phyloP scores from a whole-genome alignment of 2,329 filamentous ascomycete species.

The Bipolaris cookei region DNA sequence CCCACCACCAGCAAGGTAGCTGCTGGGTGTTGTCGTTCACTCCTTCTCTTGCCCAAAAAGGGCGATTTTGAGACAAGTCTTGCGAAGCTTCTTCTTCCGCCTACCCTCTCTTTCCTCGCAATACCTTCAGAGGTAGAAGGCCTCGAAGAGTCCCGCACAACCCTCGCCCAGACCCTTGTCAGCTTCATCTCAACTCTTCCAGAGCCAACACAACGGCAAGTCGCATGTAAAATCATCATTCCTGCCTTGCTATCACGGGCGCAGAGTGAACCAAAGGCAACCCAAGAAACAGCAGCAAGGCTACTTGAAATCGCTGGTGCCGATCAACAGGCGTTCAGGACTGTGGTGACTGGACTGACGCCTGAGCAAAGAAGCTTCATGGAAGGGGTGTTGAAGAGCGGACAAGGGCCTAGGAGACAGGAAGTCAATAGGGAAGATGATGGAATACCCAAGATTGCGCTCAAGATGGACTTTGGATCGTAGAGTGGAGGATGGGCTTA shows the following conservation, averaged over 20 bases:
- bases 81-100: slow-evolving; percentile 74
- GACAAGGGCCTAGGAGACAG: slow-evolving; percentile 53
- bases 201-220: slow-evolving; percentile 41
- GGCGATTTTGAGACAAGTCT: slow-evolving; percentile 62
- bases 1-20: slow-evolving; percentile 88
- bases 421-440: slow-evolving; percentile 62
- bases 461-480: slow-evolving; percentile 85
- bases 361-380: slow-evolving; percentile 75
- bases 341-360: slow-evolving; percentile 73
- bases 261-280: slow-evolving; percentile 64
- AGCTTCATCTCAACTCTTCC: slow-evolving; percentile 65
- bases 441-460: slow-evolving; percentile 77
- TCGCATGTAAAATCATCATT: slow-evolving; percentile 77
- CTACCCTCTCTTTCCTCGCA: slow-evolving; percentile 76
- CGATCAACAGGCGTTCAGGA: slow-evolving; percentile 75
- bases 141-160: slow-evolving; percentile 73
- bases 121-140: slow-evolving; percentile 71
- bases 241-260: slow-evolving; percentile 78
- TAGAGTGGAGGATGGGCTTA: background rate
- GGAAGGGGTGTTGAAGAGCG: slow-evolving; percentile 77
- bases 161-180: slow-evolving; percentile 76
- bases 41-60: slow-evolving; percentile 70
- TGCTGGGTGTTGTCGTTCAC: slow-evolving; percentile 84
- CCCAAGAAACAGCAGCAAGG: slow-evolving; percentile 72
- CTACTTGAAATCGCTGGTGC: slow-evolving; percentile 81